Conservation (phyloP, 805 yeast genomes). For the Candida yuanshanica region DNA sequence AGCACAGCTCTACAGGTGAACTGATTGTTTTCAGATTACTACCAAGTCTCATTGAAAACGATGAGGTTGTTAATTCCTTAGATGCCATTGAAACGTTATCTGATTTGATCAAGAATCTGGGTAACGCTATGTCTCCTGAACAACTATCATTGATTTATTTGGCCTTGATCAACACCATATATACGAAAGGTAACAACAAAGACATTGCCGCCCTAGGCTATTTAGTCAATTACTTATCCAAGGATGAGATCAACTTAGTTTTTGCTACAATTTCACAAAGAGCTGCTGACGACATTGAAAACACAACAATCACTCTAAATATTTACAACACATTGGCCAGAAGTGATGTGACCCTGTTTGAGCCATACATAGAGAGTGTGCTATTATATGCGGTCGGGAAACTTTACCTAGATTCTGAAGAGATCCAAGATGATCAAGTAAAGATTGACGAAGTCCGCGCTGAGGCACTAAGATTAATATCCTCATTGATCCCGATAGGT, state of each 20-base stretch:
- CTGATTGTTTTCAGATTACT: constrained; percentile 32
- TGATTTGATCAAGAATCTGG: constrained; percentile 48
- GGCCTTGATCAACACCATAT: constrained; percentile 33
- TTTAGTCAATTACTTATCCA: constrained; percentile 28
- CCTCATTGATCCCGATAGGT: constrained; percentile 35
- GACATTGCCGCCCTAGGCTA: constrained; percentile 43
- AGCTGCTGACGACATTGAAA: constrained; percentile 17
- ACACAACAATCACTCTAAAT: constrained; percentile 14
- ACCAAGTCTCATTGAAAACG: constrained; percentile 31
- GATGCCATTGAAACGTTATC: constrained; percentile 58
- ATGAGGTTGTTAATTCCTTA: constrained; percentile 30
- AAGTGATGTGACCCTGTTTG: constrained; percentile 23
- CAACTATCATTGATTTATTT: constrained; percentile 28
- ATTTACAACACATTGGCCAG: constrained; percentile 23
- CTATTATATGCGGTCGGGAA: constrained; percentile 18
- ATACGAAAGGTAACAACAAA: constrained; percentile 38
- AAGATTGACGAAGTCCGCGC: constrained; percentile 45
- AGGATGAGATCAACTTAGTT: constrained; percentile 21
- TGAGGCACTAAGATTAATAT: constrained; percentile 39
- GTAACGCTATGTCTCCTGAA: constrained; percentile 31
- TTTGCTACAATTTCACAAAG: constrained; percentile 15
- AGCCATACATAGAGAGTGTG: constrained; percentile 16
- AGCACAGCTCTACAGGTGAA: constrained; percentile 21
- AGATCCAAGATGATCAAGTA: constrained; percentile 33
- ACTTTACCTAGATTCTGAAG: constrained; percentile 25